Conservation (phyloP, 352 stramenopile species). For the Pythium scleroteichum region DNA sequence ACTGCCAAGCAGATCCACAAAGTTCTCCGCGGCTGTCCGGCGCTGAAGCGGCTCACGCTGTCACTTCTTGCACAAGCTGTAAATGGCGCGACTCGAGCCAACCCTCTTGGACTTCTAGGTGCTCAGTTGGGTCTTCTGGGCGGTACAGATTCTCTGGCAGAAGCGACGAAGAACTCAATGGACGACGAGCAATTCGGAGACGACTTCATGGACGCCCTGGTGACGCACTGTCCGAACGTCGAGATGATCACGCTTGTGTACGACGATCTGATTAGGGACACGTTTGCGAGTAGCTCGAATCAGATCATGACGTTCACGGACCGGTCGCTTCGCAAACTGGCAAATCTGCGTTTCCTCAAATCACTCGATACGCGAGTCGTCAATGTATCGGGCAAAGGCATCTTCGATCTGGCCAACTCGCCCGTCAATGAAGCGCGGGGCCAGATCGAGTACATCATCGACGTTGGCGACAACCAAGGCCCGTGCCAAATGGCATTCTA, state of each 20-base stretch:
- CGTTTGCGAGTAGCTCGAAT: slow-evolving; percentile 1
- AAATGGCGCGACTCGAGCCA: background rate
- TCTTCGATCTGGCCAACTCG: slow-evolving; percentile 19
- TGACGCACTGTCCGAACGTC: slow-evolving; percentile 4
- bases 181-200: slow-evolving; percentile 17
- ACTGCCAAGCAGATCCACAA: background rate
- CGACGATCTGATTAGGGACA: slow-evolving; percentile 8
- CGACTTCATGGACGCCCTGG: slow-evolving; percentile 10
- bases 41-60: slow-evolving; percentile 7
- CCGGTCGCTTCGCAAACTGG: slow-evolving; percentile 3
- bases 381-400: slow-evolving; percentile 15
- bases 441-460: slow-evolving; percentile 9
- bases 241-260: slow-evolving; percentile 3
- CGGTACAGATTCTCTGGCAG: background rate
- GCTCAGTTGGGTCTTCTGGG: background rate
- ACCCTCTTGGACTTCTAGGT: background rate
- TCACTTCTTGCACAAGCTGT: slow-evolving; percentile 1
- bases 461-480: slow-evolving; percentile 5
- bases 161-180: slow-evolving; percentile 17
- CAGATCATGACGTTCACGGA: slow-evolving; percentile 13
- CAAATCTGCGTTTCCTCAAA: slow-evolving; percentile 1
- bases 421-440: slow-evolving; percentile 2
- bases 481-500: slow-evolving; percentile 16
- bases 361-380: background rate
- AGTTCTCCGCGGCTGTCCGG: slow-evolving; percentile 13